Evolutionary conservation across 2,329 filamentous ascomycete species (phyloP).

Genomic region (Zarea fungicola): DNA sequence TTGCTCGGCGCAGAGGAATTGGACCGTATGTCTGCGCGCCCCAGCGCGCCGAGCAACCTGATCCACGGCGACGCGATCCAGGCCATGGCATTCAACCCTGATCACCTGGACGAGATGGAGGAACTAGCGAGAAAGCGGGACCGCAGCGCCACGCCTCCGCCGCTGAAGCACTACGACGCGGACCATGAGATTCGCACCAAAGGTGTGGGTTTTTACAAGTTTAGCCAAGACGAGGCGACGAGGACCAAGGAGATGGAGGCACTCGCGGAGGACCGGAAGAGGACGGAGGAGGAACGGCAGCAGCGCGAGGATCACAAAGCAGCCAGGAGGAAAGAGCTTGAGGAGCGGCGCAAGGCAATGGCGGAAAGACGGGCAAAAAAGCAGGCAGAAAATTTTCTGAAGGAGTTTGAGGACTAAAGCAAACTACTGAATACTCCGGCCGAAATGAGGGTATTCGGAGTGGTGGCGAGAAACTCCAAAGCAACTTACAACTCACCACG

Average conservation of each 20-base stretch:
- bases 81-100: slow-evolving; percentile 73
- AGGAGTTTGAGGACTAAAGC: slow-evolving; percentile 41
- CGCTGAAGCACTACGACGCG: slow-evolving; percentile 80
- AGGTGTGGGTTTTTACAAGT: slow-evolving; percentile 88
- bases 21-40: slow-evolving; percentile 64
- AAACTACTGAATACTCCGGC: too few species aligned
- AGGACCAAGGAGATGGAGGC: slow-evolving; percentile 68
- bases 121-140: slow-evolving; percentile 73
- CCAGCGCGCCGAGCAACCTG: slow-evolving; percentile 60
- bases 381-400: slow-evolving; percentile 68
- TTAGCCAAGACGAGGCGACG: slow-evolving; percentile 68
- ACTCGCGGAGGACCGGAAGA: slow-evolving; percentile 59
- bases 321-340: slow-evolving; percentile 56
- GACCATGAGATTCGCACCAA: slow-evolving; percentile 77
- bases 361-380: slow-evolving; percentile 58
- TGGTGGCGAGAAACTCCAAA: too few species aligned
- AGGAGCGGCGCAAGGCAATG: slow-evolving; percentile 57
- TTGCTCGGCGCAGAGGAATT: slow-evolving; percentile 54
- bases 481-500: too few species aligned
- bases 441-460: too few species aligned
- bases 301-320: slow-evolving; percentile 53
- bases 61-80: slow-evolving; percentile 88
- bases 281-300: slow-evolving; percentile 60
- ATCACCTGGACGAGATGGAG: slow-evolving; percentile 68
- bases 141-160: slow-evolving; percentile 72